A percentile compares a stretch with the other conserved stretches of the same genome.
Evolutionary conservation across 768 basidiomycete genomes (phyloP).

Genomic region (Serendipita sp.): DNA sequence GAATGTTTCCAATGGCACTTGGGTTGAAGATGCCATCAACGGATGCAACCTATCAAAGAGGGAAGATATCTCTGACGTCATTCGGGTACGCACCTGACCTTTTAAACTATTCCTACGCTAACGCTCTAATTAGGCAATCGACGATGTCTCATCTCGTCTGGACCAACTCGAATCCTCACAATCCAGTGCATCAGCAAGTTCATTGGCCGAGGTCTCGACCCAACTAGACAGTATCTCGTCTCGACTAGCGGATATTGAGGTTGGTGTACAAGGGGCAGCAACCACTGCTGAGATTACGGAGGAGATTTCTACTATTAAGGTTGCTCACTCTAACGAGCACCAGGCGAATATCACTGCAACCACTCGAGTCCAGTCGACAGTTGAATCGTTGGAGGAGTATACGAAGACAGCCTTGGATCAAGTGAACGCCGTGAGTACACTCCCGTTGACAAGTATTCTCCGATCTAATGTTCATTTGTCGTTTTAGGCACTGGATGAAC

Average conservation of each 20-base stretch:
- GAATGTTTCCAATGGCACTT: no score
- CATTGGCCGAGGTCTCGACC: background rate
- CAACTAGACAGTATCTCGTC: background rate
- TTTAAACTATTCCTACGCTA: background rate
- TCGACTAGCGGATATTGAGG: background rate
- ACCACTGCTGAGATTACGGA: background rate
- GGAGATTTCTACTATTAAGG: background rate
- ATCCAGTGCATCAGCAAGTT: background rate
- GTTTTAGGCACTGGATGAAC: slow-evolving; percentile 1
- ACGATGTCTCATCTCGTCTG: background rate
- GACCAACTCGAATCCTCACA: background rate
- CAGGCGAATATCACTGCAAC: background rate
- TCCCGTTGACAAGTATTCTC: background rate
- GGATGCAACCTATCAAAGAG: no score
- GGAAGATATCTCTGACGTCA: background rate
- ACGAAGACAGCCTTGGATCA: background rate
- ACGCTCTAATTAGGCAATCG: background rate
- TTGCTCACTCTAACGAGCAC: background rate
- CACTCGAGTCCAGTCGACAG: background rate
- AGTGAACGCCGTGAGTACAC: background rate
- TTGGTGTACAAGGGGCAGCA: background rate
- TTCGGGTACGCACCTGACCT: background rate
- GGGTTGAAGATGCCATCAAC: no score
- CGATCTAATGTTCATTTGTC: background rate
- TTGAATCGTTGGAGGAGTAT: background rate